Evolutionary conservation across 495 filamentous ascomycete species (phyloP), one percentile per base, ranked within the genome.

Genomic region (Talaromyces trachyspermus): DNA sequence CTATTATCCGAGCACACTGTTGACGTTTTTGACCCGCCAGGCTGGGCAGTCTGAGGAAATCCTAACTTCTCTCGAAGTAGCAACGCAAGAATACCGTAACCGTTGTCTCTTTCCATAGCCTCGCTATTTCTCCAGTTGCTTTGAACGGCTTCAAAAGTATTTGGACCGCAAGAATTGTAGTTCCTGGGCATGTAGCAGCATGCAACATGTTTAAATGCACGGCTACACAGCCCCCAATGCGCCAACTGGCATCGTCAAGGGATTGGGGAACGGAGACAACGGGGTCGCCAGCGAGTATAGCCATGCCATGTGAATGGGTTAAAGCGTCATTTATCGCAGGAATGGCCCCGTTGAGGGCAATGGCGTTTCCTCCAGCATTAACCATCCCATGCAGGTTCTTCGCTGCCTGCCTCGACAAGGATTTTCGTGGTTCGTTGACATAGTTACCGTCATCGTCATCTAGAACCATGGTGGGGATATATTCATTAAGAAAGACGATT

Each of bases 41-140:
- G 15, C 15, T 43, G 47, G 45, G 46, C 53, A 39, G 55, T 49
- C 60, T 64, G 20, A 48, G 65, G 49, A 58, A 70, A 55, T 50
- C 70, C 63, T 71, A 95, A 66, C 60, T 95, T 95, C 22, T 83
- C 80, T 19, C 86, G 80, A 8, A 96, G 62, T 12, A 95, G 61
- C 46, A 77, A 75, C 38, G 83, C 86, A 25, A 97, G 70, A n/a
- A 96, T 84, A 11, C 85, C 84, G 60, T 95, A 98, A 9, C 90
- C 92, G 56, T 89, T 95, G 46, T 95, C 90, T 58, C 81, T 81
- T 64, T 98, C 92, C 88, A 98, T 95, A 40, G 91, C 90, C 64
- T 98, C 92, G 55, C 94, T 97, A 53, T 96, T 97, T 53, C 92
- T 79, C 92, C 92, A 98, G 60, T 83, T 95, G 39, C 84, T 81